Evolutionary conservation across 306 rosid species (phyloP).

Genomic region (Mimosa bimucronata): DNA sequence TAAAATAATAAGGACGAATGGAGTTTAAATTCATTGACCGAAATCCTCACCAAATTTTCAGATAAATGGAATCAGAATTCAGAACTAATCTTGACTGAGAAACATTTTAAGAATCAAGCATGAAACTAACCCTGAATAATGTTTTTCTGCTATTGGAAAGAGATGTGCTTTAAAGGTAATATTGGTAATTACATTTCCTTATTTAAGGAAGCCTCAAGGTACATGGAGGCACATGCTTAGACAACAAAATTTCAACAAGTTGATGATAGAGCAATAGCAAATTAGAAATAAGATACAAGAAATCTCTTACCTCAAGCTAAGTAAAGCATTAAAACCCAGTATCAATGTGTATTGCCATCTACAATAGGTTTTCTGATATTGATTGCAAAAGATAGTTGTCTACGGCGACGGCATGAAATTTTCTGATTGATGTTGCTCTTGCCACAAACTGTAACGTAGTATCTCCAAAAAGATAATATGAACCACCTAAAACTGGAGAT

Average conservation of each 20-base stretch:
- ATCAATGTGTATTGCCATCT: conserved; percentile 31
- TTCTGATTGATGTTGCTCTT: conserved; percentile 45
- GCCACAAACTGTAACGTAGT: conserved; percentile 46
- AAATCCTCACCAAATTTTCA: conserved; percentile 40
- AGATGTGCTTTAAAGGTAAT: neutral
- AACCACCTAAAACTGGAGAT: conserved; percentile 54
- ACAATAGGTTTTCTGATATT: conserved; percentile 31
- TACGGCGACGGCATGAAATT: neutral
- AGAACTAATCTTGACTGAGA: conserved; percentile 31
- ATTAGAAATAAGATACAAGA: conserved; percentile 33
- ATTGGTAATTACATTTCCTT: conserved; percentile 19
- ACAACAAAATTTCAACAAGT: conserved; percentile 24
- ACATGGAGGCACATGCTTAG: conserved; percentile 8
- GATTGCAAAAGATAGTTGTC: conserved; percentile 40
- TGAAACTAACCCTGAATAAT: conserved; percentile 8
- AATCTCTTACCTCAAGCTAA: conserved; percentile 48
- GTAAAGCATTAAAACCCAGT: conserved; percentile 38
- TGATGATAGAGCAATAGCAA: conserved; percentile 28
- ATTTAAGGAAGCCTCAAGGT: conserved; percentile 24
- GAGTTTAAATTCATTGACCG: conserved; percentile 28
- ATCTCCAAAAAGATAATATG: conserved; percentile 48
- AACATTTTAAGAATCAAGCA: conserved; percentile 28
- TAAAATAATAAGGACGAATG: conserved; percentile 31
- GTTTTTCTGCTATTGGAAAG: neutral
- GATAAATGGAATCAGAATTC: conserved; percentile 36